A percentile compares a stretch with the other conserved stretches of the same genome.
These are phyloP conservation scores for Salix dunnii DNA, from an alignment of 345 rosid genomes.

Conservation along the genomic window DNA sequence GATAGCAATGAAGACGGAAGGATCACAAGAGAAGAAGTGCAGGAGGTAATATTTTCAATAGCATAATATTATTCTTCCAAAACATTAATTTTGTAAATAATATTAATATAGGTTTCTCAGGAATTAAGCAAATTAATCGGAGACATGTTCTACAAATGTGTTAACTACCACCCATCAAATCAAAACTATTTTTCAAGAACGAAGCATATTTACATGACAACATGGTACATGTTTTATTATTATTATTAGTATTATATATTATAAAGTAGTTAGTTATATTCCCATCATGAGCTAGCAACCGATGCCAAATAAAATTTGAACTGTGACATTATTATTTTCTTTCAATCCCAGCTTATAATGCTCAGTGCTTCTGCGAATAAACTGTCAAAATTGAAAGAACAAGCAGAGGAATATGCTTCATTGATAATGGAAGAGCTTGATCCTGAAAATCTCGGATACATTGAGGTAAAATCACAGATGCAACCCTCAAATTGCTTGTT, in stretches of 20 bases:
- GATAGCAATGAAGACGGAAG: constrained; percentile 90
- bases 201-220: background rate
- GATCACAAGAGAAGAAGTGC: constrained; percentile 81
- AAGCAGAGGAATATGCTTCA: constrained; percentile 88
- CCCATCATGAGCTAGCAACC: background rate
- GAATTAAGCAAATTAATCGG: background rate
- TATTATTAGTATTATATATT: background rate
- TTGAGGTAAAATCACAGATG: constrained; percentile 54
- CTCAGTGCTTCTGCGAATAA: constrained; percentile 96
- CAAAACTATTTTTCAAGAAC: background rate
- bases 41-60: constrained; percentile 46
- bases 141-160: background rate
- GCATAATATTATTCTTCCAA: too few relatives aligned
- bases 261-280: background rate
- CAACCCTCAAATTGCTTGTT: background rate
- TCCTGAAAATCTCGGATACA: constrained; percentile 88
- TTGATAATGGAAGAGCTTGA: constrained; percentile 96
- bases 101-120: background rate
- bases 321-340: background rate
- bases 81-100: too few relatives aligned
- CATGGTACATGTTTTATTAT: background rate
- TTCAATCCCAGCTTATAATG: constrained; percentile 67
- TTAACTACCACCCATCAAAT: background rate
- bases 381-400: constrained; percentile 82
- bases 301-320: background rate